Base-by-base conservation (phyloP, 148 eudicot genomes). In the Oxyria digyna region DNA sequence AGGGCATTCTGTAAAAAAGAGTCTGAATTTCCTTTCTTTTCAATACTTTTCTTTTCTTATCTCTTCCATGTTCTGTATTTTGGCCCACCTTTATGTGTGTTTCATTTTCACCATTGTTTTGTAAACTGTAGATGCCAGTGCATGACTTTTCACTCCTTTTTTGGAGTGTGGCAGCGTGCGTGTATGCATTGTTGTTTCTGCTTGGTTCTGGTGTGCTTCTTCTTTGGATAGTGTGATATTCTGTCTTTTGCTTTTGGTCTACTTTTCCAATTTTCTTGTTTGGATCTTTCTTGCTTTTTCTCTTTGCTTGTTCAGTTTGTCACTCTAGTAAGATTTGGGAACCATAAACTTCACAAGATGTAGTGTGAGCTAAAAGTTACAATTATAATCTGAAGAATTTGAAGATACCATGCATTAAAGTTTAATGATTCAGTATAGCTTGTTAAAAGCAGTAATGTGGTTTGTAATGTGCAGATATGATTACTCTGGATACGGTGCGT, bases 401-500 rank as follows among this genome's bases (percentile, higher is more conserved):
- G 50, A 42, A 42, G 45, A 42, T 42, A 4, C 12, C 12, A 42
- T 42, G 12, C 45, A 13, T 42, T 15, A 10, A 1, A 2, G 20
- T 46, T 15, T 4, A 2, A n/a, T 49, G 12, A 49, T 6, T 18
- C 9, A 10, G 3, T 49, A 7, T 26, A 55, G 33, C 62, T 26
- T 55, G 62, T 55, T 26, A 55, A 21, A 4, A 18, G 26, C 3
- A 49, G 55, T 18, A 49, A 7, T 10, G 59, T 52, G 35, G 65
- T 14, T 59, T 59, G 65, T 20, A 63, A 71, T 74, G 20, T 82
- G 91, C 84, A 95, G 99, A 72, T 95, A 88, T 78, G 99, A 95
- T 75, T 95, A 95, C 77, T 91, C 99, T 50, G 99, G 99, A 67
- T 95, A 95, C 74, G 99, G 99, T 52, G 96, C 96, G 46, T 95